Evolutionary conservation across 352 stramenopile genomes (phyloP).

Genomic region (Phytophthora cactorum): DNA sequence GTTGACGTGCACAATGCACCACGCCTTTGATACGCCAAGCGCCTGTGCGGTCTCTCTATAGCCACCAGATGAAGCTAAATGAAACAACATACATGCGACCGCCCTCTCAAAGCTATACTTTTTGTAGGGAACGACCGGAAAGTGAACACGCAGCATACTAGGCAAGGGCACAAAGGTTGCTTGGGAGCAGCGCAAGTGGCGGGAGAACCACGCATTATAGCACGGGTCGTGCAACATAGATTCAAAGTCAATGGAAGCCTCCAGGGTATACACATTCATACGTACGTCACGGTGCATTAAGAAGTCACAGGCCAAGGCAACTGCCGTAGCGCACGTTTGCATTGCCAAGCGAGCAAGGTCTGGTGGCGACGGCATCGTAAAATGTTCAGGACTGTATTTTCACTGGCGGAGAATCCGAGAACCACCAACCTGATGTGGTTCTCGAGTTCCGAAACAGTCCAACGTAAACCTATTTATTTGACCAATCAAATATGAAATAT

Average conservation of each 20-base stretch:
- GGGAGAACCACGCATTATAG: too few relatives aligned
- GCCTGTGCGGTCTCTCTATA: too few relatives aligned
- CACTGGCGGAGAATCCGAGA: too few relatives aligned
- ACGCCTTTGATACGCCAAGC: too few relatives aligned
- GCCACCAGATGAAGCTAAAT: neutral
- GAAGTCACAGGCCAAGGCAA: neutral
- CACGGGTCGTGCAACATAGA: too few relatives aligned
- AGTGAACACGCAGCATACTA: neutral
- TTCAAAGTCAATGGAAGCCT: too few relatives aligned
- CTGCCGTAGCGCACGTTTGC: neutral
- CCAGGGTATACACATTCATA: neutral
- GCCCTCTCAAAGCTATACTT: conserved; percentile 1
- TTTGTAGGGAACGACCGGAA: neutral
- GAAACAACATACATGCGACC: neutral
- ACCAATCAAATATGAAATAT: too few relatives aligned
- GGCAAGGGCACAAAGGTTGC: too few relatives aligned
- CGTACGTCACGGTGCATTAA: conserved; percentile 1
- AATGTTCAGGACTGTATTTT: neutral
- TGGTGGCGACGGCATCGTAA: neutral
- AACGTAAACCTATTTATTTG: neutral
- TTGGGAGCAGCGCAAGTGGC: too few relatives aligned
- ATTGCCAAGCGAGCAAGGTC: neutral
- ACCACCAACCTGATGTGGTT: too few relatives aligned
- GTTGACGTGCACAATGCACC: neutral
- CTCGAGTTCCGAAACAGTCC: neutral